Percentiles rank a stretch among this genome's conserved stretches.
Evolutionary conservation across 2,329 filamentous ascomycete species (phyloP).

Genomic region (Cordyceps cateniannulata): DNA sequence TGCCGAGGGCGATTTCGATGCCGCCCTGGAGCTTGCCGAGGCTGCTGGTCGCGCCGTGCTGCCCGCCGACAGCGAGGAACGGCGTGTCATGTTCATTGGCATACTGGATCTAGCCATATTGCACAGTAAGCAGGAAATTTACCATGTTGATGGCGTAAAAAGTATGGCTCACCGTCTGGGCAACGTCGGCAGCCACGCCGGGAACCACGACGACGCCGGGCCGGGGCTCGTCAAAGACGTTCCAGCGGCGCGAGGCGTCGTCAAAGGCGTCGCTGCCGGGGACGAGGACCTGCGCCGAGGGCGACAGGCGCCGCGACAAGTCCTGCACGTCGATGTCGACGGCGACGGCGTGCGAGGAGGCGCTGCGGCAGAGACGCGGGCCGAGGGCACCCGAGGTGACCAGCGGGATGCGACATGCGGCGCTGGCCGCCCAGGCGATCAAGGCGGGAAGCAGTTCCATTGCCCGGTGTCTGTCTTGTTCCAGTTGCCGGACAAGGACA

Average conservation of each 20-base stretch:
- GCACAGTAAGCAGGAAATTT: not conserved
- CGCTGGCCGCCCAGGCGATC: not conserved
- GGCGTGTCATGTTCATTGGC: constrained; percentile 40
- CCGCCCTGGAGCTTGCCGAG: constrained; percentile 42
- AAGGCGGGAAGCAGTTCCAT: constrained; percentile 6
- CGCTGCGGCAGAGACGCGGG: not conserved
- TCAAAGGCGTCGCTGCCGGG: not conserved
- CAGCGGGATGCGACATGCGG: not conserved
- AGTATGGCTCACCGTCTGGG: not conserved
- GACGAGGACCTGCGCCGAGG: not conserved
- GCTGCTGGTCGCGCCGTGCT: constrained; percentile 44
- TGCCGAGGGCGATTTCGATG: constrained; percentile 42
- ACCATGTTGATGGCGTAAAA: no score
- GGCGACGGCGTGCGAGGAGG: not conserved
- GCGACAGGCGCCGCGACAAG: not conserved
- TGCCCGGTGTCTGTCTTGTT: not conserved
- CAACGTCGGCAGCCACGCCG: not conserved
- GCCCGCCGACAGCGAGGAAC: constrained; percentile 47
- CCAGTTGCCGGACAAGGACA: not conserved
- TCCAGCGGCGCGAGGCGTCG: constrained; percentile 2
- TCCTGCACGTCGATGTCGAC: not conserved
- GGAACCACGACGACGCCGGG: constrained; percentile 6
- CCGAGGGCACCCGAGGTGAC: not conserved
- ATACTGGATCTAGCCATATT: constrained; percentile 26
- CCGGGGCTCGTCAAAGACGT: not conserved